Base-by-base conservation (phyloP, 129 eudicot species). In the Escallonia herrerae region DNA sequence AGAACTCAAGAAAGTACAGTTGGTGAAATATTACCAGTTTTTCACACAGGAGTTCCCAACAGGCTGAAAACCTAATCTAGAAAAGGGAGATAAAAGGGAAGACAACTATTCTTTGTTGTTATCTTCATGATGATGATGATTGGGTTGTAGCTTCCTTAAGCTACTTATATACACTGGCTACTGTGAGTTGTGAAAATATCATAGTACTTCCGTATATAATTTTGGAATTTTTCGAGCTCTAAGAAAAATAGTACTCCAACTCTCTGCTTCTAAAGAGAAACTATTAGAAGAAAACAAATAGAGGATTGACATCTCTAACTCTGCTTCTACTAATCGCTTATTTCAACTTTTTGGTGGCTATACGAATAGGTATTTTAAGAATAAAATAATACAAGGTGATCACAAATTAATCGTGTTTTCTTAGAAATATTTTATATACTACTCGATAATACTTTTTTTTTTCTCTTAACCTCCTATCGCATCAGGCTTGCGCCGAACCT, bases 11-110 rank as follows among this genome's bases (percentile, higher is more conserved):
- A 66, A 62, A 69, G 49, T 53, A n/a, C 58, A 15, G 53, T 69
- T 52, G 58, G 40, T 15, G 78, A 76, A 7, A 73, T 59, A 58
- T 75, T 62, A 73, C 85, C 82, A 73, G 73, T 56, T 76, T 63
- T 76, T 64, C 53, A 72, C 70, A 43, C 38, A 60, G 43, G 51
- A 55, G 48, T 66, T 15, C 61, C 74, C 68, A 63, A 55, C 53
- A 72, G 52, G 60, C 8, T 56, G 59, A 66, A 58, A 64, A 67
- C 72, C 71, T 59, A 15, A 73, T 15, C 60, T 49, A 50, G 67
- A 33, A 73, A 73, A 72, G 46, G 15, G 10, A 57, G 57, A 11
- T 12, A 40, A 14, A 41, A 66, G 43, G 5, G 13, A 14, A n/a
- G 37, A 54, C 63, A 42, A 54, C 78, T 15, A 49, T 53, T 70